Evolutionary conservation across 768 basidiomycete species (phyloP), one percentile per base, ranked within the genome.

Genomic region (Amanita pallidorosea): DNA sequence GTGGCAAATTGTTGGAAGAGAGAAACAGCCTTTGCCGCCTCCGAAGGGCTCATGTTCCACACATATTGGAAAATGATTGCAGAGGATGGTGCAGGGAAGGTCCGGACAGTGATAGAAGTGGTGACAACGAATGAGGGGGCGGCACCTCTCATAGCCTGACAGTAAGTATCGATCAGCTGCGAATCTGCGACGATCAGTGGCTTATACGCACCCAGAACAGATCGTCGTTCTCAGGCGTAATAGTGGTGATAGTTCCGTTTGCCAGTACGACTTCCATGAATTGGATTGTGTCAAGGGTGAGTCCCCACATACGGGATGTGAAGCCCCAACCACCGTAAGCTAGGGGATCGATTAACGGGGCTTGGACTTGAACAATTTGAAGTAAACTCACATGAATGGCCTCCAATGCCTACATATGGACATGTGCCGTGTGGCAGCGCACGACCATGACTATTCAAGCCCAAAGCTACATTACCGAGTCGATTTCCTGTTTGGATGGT

Each of bases 341-440:
- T 64, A 9, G 4, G 4, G 12, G 23, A 23, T 18, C 8, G 1
- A 20, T 31, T 13, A 27, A 17, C 2, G 11, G 33, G 11, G 12
- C n/a, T n/a, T 13, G 7, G n/a, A 9, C n/a, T n/a, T 23, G 4
- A 20, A n/a, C 0, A 11, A 31, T 22, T 1, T 17, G 15, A 45
- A 22, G 42, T 2, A 15, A 12, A 25, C 50, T 40, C 38, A 65
- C 74, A 64, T 47, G 73, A 64, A 58, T 77, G 76, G 5, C 76
- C 76, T n/a, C 78, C 77, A 45, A 75, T 73, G 1, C 76, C 78
- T 17, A 76, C 70, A 46, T 71, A 70, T 2, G 74, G 67, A 55
- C 79, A 80, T 2, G 71, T 73, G 0, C 80, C 78, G 55, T 79
- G 78, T 6, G 76, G 73, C 4, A 80, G 45, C 0, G 72, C 79